These are phyloP conservation scores for Drechslerella dactyloides DNA, from an alignment of 2,329 filamentous ascomycete species.

Conservation along the genomic window DNA sequence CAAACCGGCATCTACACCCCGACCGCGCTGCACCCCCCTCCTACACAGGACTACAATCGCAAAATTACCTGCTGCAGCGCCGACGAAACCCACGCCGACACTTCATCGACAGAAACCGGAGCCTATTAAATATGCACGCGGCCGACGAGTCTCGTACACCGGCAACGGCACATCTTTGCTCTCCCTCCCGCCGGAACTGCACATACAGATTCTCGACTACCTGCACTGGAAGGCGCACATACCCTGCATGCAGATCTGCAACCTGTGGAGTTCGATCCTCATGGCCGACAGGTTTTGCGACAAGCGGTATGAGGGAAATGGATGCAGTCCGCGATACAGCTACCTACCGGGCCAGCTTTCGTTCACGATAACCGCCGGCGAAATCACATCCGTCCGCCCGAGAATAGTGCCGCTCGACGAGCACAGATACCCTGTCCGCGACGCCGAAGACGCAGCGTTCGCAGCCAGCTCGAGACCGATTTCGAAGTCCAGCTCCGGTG, in stretches of 20 bases:
- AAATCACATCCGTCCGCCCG: background rate
- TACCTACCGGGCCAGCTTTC: background rate
- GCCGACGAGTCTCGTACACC: no score
- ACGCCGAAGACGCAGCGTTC: background rate
- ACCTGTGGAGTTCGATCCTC: conserved; percentile 10
- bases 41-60: no score
- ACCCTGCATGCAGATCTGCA: conserved; percentile 2
- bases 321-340: conserved; percentile 3
- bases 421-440: background rate
- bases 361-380: background rate
- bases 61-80: no score
- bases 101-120: background rate
- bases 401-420: background rate
- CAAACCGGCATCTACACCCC: no score
- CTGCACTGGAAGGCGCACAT: conserved; percentile 19
- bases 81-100: no score
- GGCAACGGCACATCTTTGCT: background rate
- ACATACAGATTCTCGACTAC: conserved; percentile 13
- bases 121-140: background rate
- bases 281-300: background rate
- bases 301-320: conserved; percentile 1
- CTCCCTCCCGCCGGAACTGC: conserved; percentile 13
- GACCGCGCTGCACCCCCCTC: no score
- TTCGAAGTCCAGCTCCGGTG: no score
- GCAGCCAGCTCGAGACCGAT: background rate